These are phyloP conservation scores for Amanita molliuscula DNA, from an alignment of 768 basidiomycete genomes.

Conservation along the genomic window DNA sequence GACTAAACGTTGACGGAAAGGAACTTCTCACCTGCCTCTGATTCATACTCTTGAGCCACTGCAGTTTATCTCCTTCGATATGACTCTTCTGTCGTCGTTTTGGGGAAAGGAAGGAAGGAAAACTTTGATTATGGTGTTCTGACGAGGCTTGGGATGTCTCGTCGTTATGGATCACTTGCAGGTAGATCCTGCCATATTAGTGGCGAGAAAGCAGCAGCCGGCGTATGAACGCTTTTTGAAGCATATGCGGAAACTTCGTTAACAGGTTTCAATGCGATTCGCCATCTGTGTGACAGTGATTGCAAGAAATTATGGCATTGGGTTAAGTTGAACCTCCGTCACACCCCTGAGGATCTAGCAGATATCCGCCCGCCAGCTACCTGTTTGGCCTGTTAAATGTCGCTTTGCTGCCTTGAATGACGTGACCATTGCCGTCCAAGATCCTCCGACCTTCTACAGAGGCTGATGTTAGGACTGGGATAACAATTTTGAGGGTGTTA, in stretches of 20 bases:
- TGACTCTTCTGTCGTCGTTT: conserved; percentile 16
- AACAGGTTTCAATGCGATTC: conserved; percentile 10
- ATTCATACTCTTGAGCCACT: not conserved
- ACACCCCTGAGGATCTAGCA: conserved; percentile 7
- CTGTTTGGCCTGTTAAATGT: conserved; percentile 21
- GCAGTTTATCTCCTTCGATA: conserved; percentile 15
- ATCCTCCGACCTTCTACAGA: not conserved
- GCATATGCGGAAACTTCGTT: conserved; percentile 7
- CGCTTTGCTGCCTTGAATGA: conserved; percentile 11
- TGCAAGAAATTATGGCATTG: conserved; percentile 20
- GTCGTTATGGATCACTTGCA: conserved; percentile 13
- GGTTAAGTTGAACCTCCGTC: conserved; percentile 14
- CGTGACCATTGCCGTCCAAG: conserved; percentile 8
- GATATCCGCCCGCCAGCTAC: conserved; percentile 18
- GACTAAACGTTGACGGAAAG: not conserved
- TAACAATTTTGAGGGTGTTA: too few species aligned
- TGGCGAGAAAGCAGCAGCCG: conserved; percentile 10
- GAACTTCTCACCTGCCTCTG: not conserved
- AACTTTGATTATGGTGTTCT: conserved; percentile 12
- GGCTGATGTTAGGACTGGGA: not conserved
- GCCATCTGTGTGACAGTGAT: conserved; percentile 9
- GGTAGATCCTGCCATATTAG: conserved; percentile 9
- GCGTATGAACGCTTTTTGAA: conserved; percentile 11
- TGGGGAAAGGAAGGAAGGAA: conserved; percentile 4
- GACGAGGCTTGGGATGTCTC: conserved; percentile 15